Evolutionary conservation across 495 filamentous ascomycete genomes (phyloP).

Genomic region (Xylaria curta): DNA sequence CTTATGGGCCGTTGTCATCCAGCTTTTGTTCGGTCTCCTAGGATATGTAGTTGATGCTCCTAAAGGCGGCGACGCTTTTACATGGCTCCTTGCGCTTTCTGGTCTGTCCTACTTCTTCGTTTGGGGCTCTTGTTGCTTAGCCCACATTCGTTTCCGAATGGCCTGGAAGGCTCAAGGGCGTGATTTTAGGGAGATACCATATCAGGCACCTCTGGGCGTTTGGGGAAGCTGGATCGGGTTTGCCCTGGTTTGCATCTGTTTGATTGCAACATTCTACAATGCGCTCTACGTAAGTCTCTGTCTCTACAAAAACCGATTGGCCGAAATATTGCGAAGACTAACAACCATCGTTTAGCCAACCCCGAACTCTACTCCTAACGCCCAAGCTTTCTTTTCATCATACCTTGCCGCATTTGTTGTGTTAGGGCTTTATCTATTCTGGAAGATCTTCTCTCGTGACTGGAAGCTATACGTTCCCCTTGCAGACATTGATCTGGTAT

Average conservation of each 20-base stretch:
- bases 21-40: constrained; percentile 55
- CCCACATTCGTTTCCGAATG: constrained; percentile 76
- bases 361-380: constrained; percentile 55
- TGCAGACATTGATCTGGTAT: constrained; percentile 46
- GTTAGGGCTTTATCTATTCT: constrained; percentile 52
- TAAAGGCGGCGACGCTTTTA: constrained; percentile 47
- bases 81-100: constrained; percentile 73
- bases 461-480: constrained; percentile 69
- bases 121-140: constrained; percentile 73
- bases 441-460: constrained; percentile 64
- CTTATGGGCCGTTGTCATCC: constrained; percentile 56
- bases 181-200: constrained; percentile 56
- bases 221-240: constrained; percentile 68
- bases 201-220: constrained; percentile 62
- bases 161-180: constrained; percentile 60
- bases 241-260: constrained; percentile 60
- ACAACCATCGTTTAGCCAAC: constrained; percentile 50
- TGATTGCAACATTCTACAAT: constrained; percentile 66
- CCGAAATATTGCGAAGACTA: constrained; percentile 9
- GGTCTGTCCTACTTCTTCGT: constrained; percentile 72
- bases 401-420: constrained; percentile 69
- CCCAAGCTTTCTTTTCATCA: constrained; percentile 65
- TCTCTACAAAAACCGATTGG: background rate
- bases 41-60: constrained; percentile 42
- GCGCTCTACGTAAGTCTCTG: constrained; percentile 51